Evolutionary conservation across 2,329 filamentous ascomycete species (phyloP), one percentile per base, ranked within the genome.

Genomic region (Cytospora leucostoma): DNA sequence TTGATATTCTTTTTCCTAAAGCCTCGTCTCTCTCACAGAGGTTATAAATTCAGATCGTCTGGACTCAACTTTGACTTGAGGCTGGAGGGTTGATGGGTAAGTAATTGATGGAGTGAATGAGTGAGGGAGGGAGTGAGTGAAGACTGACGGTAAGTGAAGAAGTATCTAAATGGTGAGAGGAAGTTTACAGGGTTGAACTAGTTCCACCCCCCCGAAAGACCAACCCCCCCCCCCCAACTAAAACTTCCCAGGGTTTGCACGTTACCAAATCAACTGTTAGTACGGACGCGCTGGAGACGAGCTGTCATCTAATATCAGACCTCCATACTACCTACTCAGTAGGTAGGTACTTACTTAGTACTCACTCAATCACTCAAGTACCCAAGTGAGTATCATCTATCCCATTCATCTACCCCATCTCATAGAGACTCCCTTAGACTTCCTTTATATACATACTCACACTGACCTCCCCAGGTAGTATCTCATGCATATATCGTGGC

Each of bases 1-100:
- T 71, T 27, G 68, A 78, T 76, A 68, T 75, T 74, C 49, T 37
- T 32, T 61, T 47, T 59, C 17, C 50, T 32, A 44, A 33, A 11
- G 57, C 21, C 5, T 8, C 10, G 34, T 38, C 17, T 15, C 17
- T 12, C 27, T 54, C 34, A n/a, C 17, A 35, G 17, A 27, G 27
- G 27, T 27, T 27, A 27, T 27, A 27, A 27, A 2, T 27, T 2
- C 27, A 27, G 27, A 2, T 27, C 27, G 27, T 27, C 27, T 2
- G 2, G 27, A 27, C 27, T 27, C 27, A 27, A 27, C 2, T 27
- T 27, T 27, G 27, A 27, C 27, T 27, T 27, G 27, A 27, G 27
- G 27, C 27, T 27, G 27, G 4, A 27, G 27, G 27, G 27, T 27
- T 27, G 38, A 40, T 13, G 13, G 17, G 13, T 7, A 40, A 17